Evolutionary conservation across 2,329 filamentous ascomycete genomes (phyloP).

Genomic region (Penicillium decumbens): DNA sequence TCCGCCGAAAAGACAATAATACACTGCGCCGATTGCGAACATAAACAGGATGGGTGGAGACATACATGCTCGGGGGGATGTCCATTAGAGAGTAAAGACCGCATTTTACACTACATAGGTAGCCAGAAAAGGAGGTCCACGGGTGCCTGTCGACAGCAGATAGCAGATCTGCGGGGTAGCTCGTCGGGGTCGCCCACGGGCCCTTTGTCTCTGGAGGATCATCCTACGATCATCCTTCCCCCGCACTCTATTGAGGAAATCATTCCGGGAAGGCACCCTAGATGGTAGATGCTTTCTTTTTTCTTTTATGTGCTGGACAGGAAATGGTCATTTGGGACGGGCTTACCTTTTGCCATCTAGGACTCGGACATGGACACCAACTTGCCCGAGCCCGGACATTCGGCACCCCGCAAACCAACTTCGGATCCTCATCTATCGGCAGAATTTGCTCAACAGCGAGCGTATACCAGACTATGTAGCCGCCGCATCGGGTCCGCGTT

Average conservation of each 20-base stretch:
- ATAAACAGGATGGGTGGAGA: conserved; percentile 45
- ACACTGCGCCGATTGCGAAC: conserved; percentile 15
- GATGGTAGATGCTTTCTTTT: conserved; percentile 41
- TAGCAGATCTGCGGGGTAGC: neutral
- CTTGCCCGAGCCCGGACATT: conserved; percentile 42
- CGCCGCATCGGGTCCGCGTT: too few relatives aligned
- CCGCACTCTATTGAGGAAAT: neutral
- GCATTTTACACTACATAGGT: neutral
- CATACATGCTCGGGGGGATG: conserved; percentile 44
- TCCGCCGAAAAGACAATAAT: conserved; percentile 15
- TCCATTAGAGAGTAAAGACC: conserved; percentile 39
- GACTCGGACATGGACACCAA: conserved; percentile 50
- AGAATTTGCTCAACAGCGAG: conserved; percentile 39
- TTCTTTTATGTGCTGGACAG: conserved; percentile 51
- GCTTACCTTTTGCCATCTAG: conserved; percentile 47
- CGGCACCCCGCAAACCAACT: conserved; percentile 45
- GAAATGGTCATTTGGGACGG: conserved; percentile 51
- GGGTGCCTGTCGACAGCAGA: neutral
- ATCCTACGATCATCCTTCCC: neutral
- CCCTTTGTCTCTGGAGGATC: neutral
- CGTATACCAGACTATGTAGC: conserved; percentile 36
- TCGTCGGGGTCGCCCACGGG: neutral
- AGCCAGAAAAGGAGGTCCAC: neutral
- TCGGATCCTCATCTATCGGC: conserved; percentile 45
- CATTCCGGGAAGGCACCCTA: neutral